Evolutionary conservation across 179 eudicot species (phyloP).

Genomic region (Heliamphora pulchella): DNA sequence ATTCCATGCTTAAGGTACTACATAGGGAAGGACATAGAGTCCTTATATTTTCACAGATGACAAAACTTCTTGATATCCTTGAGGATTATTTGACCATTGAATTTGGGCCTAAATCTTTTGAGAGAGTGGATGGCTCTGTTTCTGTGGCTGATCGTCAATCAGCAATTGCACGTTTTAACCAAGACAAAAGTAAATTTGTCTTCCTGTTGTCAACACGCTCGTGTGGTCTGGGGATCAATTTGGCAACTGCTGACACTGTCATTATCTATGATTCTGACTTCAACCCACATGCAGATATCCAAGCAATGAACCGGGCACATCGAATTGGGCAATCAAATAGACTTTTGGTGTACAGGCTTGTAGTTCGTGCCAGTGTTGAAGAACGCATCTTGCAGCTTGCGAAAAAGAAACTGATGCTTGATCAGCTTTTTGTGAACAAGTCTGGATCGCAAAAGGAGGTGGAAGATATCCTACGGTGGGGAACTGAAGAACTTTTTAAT

Average conservation of each 20-base stretch:
- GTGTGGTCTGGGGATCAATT: conserved; percentile 97
- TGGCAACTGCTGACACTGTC: conserved; percentile 98
- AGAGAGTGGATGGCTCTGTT: conserved; percentile 99
- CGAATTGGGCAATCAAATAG: conserved; percentile 96
- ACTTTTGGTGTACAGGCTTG: conserved; percentile 90
- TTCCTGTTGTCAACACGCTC: conserved; percentile 89
- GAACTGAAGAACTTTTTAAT: conserved; percentile 90
- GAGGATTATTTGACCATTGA: conserved; percentile 89
- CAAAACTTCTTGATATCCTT: conserved; percentile 91
- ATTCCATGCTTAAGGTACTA: conserved; percentile 84
- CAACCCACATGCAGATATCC: conserved; percentile 98
- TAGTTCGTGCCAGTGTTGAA: conserved; percentile 99
- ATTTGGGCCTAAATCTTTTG: conserved; percentile 84
- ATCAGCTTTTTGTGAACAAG: conserved; percentile 94
- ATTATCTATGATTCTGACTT: conserved; percentile 97
- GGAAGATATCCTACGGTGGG: conserved; percentile 96
- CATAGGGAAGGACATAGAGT: conserved; percentile 89
- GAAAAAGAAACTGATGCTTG: conserved; percentile 93
- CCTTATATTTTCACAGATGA: conserved; percentile 98
- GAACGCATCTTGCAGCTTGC: conserved; percentile 98
- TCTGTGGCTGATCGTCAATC: conserved; percentile 86
- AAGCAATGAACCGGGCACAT: conserved; percentile 99
- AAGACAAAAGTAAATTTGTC: conserved; percentile 89
- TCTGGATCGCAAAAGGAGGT: conserved; percentile 95
- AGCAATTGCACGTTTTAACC: conserved; percentile 92